Base-by-base conservation (phyloP, 495 filamentous ascomycete genomes). In the Hypoxylon perforatum region DNA sequence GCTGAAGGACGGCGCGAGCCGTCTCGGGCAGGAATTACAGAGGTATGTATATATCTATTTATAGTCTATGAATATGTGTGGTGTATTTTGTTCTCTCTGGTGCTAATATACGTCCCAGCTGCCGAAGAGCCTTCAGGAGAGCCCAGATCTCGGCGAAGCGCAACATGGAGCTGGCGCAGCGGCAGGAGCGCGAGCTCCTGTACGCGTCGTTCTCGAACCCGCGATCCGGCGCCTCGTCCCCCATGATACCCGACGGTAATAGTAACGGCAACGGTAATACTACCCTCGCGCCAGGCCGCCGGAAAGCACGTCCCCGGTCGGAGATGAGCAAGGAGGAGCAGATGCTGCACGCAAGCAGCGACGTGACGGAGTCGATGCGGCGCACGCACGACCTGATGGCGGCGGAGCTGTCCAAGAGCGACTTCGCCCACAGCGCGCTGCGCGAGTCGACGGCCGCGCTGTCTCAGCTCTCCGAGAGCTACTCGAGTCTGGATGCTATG, bases 351-450 rank as follows among this genome's bases (percentile, higher is more conserved):
- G 90, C 95, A 1, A 91, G 90, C 15, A 87, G 78, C 57, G 91
- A 96, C 78, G 90, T 99, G 21, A 98, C 96, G 3, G 81, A 88
- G 30, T 89, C 93, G 0, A 82, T 99, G 41, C 85, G 92, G 48
- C 83, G 94, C 65, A 96, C 93, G 10, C 94, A 98, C 73, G 84
- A 89, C 21, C 81, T 96, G 57, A 91, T 98, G 84, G 86, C 91
- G 39, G 78, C 86, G 0, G 93, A 97, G 80, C 84, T 99, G 4
- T 86, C 88, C 48, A 86, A 90, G 30, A 94, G 91, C 33, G 90
- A 88, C 63, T 98, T 97, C 72, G 93, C 95, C 5, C 86, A 92
- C 38, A 89, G 96, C 57, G 96, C 93, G 1, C 84, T 98, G 78
- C 90, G 78, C 76, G 90, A 85, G 80, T 92, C 89, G 0, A 93